Evolutionary conservation across 306 rosid species (phyloP), one percentile per base, ranked within the genome.

Genomic region (Gynostemma pentaphyllum): DNA sequence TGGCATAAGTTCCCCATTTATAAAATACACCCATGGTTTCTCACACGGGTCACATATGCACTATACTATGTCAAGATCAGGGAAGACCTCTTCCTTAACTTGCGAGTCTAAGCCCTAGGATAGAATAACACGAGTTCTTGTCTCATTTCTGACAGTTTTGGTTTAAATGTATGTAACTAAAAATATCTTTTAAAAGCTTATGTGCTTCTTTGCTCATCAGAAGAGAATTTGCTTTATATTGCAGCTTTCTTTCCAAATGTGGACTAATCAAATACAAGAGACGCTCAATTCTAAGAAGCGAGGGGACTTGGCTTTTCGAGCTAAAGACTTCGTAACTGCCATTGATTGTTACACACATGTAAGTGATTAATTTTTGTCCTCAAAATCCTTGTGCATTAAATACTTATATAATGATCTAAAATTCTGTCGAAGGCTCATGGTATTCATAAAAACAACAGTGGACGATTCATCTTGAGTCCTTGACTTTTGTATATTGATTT

Each of bases 211-310:
- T 49, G 50, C 40, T 24, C 61, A 45, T 47, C 55, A 40, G 53
- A 64, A 24, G 42, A 27, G 51, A 69, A 21, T 66, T 39, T 66
- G 61, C 16, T 30, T 68, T 72, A 21, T 49, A n/a, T 78, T 57
- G 72, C 87, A 89, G 99, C 91, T 88, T 39, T 89, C 99, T 51
- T 88, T 89, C 80, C 99, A 89, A 73, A 89, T 94, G 97, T 94
- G 97, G 97, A 89, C 97, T 59, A 86, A 82, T 71, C 96, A 94
- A 80, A 84, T 94, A 82, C 97, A 94, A 65, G 99, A 88, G 28
- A 84, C 99, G 5, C 82, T 94, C 60, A 94, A 86, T 75, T 80
- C 85, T 60, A 94, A 94, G 83, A 89, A 89, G 77, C 95, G 68
- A 8, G 99, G 91, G 14, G 99, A 94, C 77, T 34, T 85, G 66